Base-by-base conservation (phyloP, 2,329 filamentous ascomycete species). In the Fusarium acutatum region DNA sequence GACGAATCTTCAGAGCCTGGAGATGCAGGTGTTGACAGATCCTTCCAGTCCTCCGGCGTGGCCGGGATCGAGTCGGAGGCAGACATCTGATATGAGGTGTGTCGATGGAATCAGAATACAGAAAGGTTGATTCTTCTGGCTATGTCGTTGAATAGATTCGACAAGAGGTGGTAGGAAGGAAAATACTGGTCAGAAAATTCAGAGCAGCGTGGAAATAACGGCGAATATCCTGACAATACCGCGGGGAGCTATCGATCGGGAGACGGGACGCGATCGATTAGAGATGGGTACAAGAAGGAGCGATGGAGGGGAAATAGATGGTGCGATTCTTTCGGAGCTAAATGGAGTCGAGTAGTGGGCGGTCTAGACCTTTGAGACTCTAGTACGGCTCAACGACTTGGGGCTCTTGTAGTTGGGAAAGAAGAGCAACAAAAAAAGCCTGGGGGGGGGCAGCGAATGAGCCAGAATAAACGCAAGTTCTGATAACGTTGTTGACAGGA, bases 1-100 rank as follows among this genome's bases (percentile, higher is more conserved):
- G 87, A 87, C 13, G 85, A 86, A 56, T 82, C 81, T 72, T 85
- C 82, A 24, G 84, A 86, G 50, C 80, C 83, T 28, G 86, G 85
- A 3, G 86, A 85, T 32, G 77, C 79, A 35, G 85, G 85, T 34
- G 81, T 82, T 60, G 81, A 73, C 28, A 81, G 64, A 28, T 78
- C 78, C 37, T 80, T 79, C 60, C 82, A 77, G 66, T 87, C 86
- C 73, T 88, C 86, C 74, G 87, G 85, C 67, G 84, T 86, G 61
- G 79, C 83, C 75, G 86, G 84, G 40, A 83, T 75, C 35, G 83
- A 83, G 67, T 83, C 82, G 75, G 80, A 77, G 74, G 76, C 76
- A 75, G 68, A 69, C 76, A 78, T 78, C 44, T 64, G 50, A 61
- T 63, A 47, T 60, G 41, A 24, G 47, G 52, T 28, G 46, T 59